A percentile compares a stretch with the other conserved stretches of the same genome.
These are phyloP conservation scores for Boletus rubropictus DNA, from an alignment of 768 basidiomycete genomes.

Conservation along the genomic window DNA sequence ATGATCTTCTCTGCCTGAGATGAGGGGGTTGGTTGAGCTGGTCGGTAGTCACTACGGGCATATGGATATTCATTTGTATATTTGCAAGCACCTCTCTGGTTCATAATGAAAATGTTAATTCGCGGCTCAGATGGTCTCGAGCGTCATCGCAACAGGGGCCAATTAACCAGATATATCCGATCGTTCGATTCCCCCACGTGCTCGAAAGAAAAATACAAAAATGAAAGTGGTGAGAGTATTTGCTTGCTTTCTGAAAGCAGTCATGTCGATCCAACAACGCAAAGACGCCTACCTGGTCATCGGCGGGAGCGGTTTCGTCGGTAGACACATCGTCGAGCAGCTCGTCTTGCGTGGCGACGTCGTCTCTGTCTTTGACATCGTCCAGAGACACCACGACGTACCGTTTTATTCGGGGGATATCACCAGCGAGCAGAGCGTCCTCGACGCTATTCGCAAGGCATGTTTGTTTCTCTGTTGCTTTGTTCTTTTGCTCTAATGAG, in stretches of 20 bases:
- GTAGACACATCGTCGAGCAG: slow-evolving; percentile 84
- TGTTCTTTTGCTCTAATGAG: neutral
- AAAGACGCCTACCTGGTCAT: slow-evolving; percentile 84
- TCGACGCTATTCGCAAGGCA: slow-evolving; percentile 69
- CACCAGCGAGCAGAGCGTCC: slow-evolving; percentile 66
- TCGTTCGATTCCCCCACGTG: slow-evolving; percentile 2
- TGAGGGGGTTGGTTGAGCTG: no score
- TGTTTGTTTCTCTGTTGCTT: slow-evolving; percentile 13
- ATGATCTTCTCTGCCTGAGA: no score
- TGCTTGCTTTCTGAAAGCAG: neutral
- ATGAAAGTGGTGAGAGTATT: slow-evolving; percentile 4
- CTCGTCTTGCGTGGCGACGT: slow-evolving; percentile 72
- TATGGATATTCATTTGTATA: no score
- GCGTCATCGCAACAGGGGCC: slow-evolving; percentile 6
- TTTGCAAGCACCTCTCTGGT: no score
- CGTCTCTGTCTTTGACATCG: slow-evolving; percentile 87
- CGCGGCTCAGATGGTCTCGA: no score
- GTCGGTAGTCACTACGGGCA: no score
- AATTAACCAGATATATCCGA: slow-evolving; percentile 5
- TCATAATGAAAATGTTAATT: no score
- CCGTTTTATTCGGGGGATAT: slow-evolving; percentile 90
- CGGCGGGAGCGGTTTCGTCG: slow-evolving; percentile 90
- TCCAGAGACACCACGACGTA: slow-evolving; percentile 82
- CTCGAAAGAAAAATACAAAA: neutral
- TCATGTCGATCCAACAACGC: slow-evolving; percentile 16